These are phyloP conservation scores for Nigrograna mackinnonii DNA, from an alignment of 2,329 filamentous ascomycete genomes.

Conservation along the genomic window DNA sequence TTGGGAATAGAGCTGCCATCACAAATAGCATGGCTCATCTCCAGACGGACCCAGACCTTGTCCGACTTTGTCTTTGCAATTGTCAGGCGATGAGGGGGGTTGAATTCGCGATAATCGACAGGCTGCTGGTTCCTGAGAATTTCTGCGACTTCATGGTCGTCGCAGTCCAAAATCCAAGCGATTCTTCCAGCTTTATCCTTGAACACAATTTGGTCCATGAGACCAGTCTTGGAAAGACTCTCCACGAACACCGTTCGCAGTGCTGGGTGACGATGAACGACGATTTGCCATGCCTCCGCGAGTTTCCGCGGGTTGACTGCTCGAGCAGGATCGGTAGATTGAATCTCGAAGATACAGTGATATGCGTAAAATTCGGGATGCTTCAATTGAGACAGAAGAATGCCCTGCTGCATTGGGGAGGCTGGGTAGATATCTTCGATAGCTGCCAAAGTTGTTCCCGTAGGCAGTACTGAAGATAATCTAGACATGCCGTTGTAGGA, in stretches of 20 bases:
- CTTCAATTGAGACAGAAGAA: constrained; percentile 32
- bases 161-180: constrained; percentile 23
- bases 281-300: constrained; percentile 37
- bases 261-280: constrained; percentile 35
- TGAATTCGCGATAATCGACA: constrained; percentile 29
- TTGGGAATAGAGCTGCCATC: constrained; percentile 57
- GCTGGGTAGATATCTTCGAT: constrained; percentile 35
- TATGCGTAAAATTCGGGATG: constrained; percentile 33
- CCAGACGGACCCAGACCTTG: constrained; percentile 50
- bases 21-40: constrained; percentile 55
- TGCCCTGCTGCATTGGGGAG: constrained; percentile 35
- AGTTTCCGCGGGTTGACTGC: constrained; percentile 26
- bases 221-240: constrained; percentile 32
- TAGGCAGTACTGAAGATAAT: constrained; percentile 20
- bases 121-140: constrained; percentile 21
- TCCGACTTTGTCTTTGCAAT: constrained; percentile 46
- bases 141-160: constrained; percentile 18
- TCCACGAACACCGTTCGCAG: constrained; percentile 39
- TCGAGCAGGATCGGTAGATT: constrained; percentile 15
- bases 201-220: constrained; percentile 37
- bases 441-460: constrained; percentile 18
- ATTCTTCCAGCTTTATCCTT: constrained; percentile 29
- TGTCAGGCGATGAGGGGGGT: constrained; percentile 51
- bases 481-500: constrained; percentile 32
- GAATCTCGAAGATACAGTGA: constrained; percentile 31